phyloP scores from a whole-genome alignment of 495 filamentous ascomycete species.

The Aspergillus steynii region DNA sequence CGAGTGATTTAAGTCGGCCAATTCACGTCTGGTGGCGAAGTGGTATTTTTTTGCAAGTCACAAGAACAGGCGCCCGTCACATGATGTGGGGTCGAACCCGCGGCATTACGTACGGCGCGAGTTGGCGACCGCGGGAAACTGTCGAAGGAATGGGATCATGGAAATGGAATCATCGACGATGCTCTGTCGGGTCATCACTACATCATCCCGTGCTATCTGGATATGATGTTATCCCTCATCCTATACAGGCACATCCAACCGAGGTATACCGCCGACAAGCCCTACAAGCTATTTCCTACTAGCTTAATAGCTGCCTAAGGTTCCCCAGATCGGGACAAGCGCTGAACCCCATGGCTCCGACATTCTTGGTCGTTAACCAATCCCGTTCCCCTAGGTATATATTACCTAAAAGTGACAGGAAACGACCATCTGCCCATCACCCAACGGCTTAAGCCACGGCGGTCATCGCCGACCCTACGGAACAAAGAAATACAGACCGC shows the following conservation, averaged over 20 bases:
- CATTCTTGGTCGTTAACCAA: neutral
- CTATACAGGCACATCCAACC: neutral
- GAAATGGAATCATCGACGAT: neutral
- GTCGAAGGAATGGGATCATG: neutral
- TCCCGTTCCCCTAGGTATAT: neutral
- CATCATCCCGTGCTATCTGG: neutral
- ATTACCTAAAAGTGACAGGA: neutral
- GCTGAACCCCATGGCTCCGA: neutral
- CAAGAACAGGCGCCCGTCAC: constrained; percentile 25
- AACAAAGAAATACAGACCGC: neutral
- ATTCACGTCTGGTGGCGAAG: constrained; percentile 15
- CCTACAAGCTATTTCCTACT: neutral
- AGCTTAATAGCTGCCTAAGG: neutral
- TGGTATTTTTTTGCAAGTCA: constrained; percentile 15
- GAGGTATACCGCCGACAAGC: neutral
- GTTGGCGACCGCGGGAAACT: neutral
- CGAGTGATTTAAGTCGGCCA: neutral
- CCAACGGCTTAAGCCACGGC: neutral
- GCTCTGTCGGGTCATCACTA: neutral
- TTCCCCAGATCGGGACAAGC: neutral
- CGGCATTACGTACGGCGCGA: constrained; percentile 13
- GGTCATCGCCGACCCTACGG: neutral
- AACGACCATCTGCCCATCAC: neutral
- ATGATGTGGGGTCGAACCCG: constrained; percentile 25
- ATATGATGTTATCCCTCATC: neutral